phyloP scores from a whole-genome alignment of 1,284 basidiomycete genomes.

The Ceratorhiza oryzae-sativae region DNA sequence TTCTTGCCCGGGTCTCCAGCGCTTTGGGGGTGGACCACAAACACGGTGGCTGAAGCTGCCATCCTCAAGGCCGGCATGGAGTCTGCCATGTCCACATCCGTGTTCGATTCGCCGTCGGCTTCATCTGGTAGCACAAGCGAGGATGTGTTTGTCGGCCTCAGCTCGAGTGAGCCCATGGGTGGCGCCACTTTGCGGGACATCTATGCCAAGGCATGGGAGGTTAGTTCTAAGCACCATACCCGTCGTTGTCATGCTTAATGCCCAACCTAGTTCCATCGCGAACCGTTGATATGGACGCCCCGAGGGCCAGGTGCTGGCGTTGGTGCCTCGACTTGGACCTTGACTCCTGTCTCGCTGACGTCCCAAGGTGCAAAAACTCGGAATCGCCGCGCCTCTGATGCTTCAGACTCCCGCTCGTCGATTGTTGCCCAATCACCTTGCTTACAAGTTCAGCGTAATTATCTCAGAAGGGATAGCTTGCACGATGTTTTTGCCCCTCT shows the following conservation, averaged over 20 bases:
- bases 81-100: slow-evolving; percentile 19
- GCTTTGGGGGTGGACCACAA: slow-evolving; percentile 38
- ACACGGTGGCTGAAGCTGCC: slow-evolving; percentile 25
- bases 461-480: slow-evolving; percentile 13
- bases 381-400: slow-evolving; percentile 26
- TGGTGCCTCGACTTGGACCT: slow-evolving; percentile 31
- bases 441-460: slow-evolving; percentile 25
- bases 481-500: slow-evolving; percentile 22
- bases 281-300: slow-evolving; percentile 37
- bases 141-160: slow-evolving; percentile 22
- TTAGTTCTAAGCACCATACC: not conserved
- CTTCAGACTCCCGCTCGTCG: slow-evolving; percentile 31
- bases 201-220: slow-evolving; percentile 39
- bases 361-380: slow-evolving; percentile 5
- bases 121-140: not conserved
- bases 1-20: slow-evolving; percentile 37
- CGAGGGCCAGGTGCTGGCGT: slow-evolving; percentile 28
- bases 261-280: slow-evolving; percentile 16
- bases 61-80: slow-evolving; percentile 33
- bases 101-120: slow-evolving; percentile 30
- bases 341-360: slow-evolving; percentile 28
- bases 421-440: slow-evolving; percentile 20
- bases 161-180: slow-evolving; percentile 34
- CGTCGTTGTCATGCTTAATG: not conserved
- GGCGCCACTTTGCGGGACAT: slow-evolving; percentile 35